These are phyloP conservation scores for Clarkia xantiana DNA, from an alignment of 345 rosid species.

Conservation along the genomic window DNA sequence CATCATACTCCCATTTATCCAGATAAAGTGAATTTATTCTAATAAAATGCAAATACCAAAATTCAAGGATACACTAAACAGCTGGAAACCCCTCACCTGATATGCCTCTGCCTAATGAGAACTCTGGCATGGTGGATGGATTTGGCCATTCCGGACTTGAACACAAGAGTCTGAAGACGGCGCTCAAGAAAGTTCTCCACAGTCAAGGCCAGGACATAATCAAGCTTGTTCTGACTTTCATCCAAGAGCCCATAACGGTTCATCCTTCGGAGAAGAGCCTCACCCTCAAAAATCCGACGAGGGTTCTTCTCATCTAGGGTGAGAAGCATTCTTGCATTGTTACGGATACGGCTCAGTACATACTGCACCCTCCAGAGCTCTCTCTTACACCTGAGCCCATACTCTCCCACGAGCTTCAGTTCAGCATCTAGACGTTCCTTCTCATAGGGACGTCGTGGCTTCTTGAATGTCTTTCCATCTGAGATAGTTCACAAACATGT, in stretches of 20 bases:
- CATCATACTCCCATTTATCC: too few species aligned
- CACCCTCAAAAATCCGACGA: slow-evolving; percentile 41
- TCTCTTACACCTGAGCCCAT: slow-evolving; percentile 41
- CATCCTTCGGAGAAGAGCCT: slow-evolving; percentile 40
- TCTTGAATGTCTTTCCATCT: slow-evolving; percentile 53
- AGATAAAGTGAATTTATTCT: too few species aligned
- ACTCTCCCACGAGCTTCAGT: slow-evolving; percentile 39
- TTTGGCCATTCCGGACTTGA: slow-evolving; percentile 39
- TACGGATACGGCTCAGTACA: slow-evolving; percentile 36
- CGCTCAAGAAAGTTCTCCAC: slow-evolving; percentile 42
- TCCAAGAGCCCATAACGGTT: slow-evolving; percentile 32
- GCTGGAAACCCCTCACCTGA: slow-evolving; percentile 26
- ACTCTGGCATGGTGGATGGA: slow-evolving; percentile 35
- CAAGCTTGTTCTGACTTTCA: slow-evolving; percentile 31
- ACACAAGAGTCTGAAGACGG: slow-evolving; percentile 35
- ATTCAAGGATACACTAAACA: not conserved
- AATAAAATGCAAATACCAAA: not conserved
- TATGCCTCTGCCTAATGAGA: slow-evolving; percentile 44
- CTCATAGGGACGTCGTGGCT: slow-evolving; percentile 46
- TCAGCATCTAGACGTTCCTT: slow-evolving; percentile 50
- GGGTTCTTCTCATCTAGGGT: slow-evolving; percentile 48
- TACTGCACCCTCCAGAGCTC: slow-evolving; percentile 48
- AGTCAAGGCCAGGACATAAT: slow-evolving; percentile 29
- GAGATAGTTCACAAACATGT: not conserved
- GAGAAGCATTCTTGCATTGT: slow-evolving; percentile 39